Conservation (phyloP, 305 asterid species). For the Fraxinus floribunda region DNA sequence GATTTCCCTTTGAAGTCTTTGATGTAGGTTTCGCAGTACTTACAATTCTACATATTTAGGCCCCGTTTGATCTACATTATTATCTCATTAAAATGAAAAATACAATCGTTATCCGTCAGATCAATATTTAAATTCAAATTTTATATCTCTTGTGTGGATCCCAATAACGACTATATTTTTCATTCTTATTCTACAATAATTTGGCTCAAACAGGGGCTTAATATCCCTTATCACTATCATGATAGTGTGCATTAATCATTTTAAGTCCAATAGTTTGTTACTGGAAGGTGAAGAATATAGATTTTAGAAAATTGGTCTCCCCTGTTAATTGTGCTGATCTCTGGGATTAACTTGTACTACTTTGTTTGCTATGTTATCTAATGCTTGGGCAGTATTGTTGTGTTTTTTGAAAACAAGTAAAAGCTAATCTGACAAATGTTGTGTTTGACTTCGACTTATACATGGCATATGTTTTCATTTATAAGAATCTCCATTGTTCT, state of each 20-base stretch:
- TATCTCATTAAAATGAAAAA: too few relatives aligned
- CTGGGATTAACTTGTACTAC: neutral
- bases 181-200: too few relatives aligned
- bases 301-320: neutral
- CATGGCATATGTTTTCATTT: neutral
- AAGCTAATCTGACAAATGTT: neutral
- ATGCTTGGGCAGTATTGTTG: neutral
- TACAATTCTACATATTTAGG: neutral
- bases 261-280: neutral
- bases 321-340: constrained; percentile 1
- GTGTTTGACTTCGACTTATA: neutral
- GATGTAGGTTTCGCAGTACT: neutral
- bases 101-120: too few relatives aligned
- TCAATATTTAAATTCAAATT: too few relatives aligned
- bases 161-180: too few relatives aligned
- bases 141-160: too few relatives aligned
- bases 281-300: neutral
- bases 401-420: neutral
- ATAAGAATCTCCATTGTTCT: constrained; percentile 20
- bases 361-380: neutral
- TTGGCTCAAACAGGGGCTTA: too few relatives aligned
- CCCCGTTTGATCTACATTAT: too few relatives aligned
- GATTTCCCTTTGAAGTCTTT: neutral
- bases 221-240: neutral
- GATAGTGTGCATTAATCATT: neutral